Base-by-base conservation (phyloP, 495 filamentous ascomycete genomes). In the Aspergillus nidulans region DNA sequence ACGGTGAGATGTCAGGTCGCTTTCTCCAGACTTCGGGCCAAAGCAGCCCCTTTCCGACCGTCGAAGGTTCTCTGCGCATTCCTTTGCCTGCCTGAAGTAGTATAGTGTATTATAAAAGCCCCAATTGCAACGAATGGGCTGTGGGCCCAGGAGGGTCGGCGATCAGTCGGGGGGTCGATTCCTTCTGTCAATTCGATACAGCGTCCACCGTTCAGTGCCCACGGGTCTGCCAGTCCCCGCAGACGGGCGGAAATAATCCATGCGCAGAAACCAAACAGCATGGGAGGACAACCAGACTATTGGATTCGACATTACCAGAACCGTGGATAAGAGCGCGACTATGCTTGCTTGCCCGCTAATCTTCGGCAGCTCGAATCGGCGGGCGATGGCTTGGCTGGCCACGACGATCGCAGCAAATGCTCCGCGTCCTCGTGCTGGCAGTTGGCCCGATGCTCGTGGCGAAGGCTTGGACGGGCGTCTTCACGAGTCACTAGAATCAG, bases 81-180 rank as follows among this genome's bases (percentile, higher is more conserved):
- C 47, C 26, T 34, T 24, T 39, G 10, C 23, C 23, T 26, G n/a
- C 34, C 48, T 40, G 34, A 50, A 50, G n/a, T 8, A 10, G 36
- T 50, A 50, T 40, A 25, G 48, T 15, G 20, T 20, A 38, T 34
- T 15, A 9, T 6, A 12, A 16, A 39, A 18, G n/a, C 36, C n/a
- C 36, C 36, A 39, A 39, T 16, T 12, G 36, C 36, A 34, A 34
- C 15, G 30, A 12, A 34, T 10, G 30, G 30, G 30, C 12, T 9
- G 48, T 50, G 48, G 48, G 40, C 39, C 48, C 48, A 40, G 32
- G 23, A 16, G 49, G 49, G 49, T 52, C 38, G 49, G n/a, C 49
- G 36, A 52, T 52, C 49, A 51, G 19, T 49, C 47, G 47, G 48
- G 34, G 20, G 3, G 15, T 36, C 32, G 15, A 12, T 34, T 36